These are phyloP conservation scores for Gremmenia infestans DNA, from an alignment of 2,329 filamentous ascomycete species.

Conservation along the genomic window DNA sequence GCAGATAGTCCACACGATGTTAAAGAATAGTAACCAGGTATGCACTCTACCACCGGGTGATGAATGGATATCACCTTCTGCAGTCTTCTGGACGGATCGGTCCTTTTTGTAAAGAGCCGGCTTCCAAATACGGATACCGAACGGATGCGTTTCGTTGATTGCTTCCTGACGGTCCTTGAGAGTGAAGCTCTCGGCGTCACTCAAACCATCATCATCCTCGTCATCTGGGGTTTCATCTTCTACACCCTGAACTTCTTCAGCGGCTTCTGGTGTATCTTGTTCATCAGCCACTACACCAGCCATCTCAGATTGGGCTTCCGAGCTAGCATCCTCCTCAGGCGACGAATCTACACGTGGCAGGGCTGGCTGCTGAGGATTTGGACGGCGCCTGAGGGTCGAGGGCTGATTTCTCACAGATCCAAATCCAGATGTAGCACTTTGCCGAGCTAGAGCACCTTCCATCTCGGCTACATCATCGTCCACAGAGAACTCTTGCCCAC, in stretches of 20 bases:
- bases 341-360: constrained; percentile 45
- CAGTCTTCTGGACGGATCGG: constrained; percentile 91
- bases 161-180: constrained; percentile 94
- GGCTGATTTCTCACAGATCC: constrained; percentile 42
- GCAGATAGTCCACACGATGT: constrained; percentile 80
- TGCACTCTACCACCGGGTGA: constrained; percentile 83
- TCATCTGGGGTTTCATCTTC: constrained; percentile 41
- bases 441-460: constrained; percentile 57
- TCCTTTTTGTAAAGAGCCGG: constrained; percentile 97
- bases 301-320: constrained; percentile 18
- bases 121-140: constrained; percentile 98
- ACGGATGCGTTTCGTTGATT: constrained; percentile 98
- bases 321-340: constrained; percentile 40
- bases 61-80: constrained; percentile 95
- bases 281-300: constrained; percentile 14
- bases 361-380: constrained; percentile 39
- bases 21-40: constrained; percentile 80
- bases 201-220: constrained; percentile 67
- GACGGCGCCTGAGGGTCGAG: constrained; percentile 45
- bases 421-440: constrained; percentile 32
- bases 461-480: constrained; percentile 84
- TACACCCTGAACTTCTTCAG: constrained; percentile 20
- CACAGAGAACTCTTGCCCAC: constrained; percentile 82
- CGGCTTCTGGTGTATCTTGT: constrained; percentile 12
- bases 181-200: constrained; percentile 96